Base-by-base conservation (phyloP, 352 stramenopile species). In the Phytophthora brassicae region DNA sequence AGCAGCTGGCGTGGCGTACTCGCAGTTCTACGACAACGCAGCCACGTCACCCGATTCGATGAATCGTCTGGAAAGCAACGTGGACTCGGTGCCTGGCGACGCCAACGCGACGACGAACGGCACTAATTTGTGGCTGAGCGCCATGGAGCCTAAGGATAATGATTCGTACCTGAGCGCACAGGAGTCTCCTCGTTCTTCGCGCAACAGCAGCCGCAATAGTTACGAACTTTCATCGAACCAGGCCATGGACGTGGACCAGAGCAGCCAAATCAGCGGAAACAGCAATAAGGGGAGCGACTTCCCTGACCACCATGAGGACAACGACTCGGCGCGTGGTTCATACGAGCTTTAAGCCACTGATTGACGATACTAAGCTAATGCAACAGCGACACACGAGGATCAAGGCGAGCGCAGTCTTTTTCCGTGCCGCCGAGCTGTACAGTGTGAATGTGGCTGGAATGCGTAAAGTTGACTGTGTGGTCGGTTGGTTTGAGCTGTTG, bases 91-190 rank as follows among this genome's bases (percentile, higher is more conserved):
- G 42, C 56, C 56, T 26, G 60, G 70, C 42, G 31, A 33, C 31
- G n/a, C 14, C 2, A 49, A 66, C 44, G 24, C 14, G 11, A 33
- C 58, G 16, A 59, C 56, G 33, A 86, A 80, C 52, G 68, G 66
- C 64, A 81, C 78, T 17, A 92, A 90, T 73, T 52, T 90, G 20
- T 92, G 84, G 84, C 66, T 92, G 65, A 92, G 81, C 52, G 84
- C 84, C 14, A 92, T 92, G 84, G 84, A 92, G 56, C 63, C 74
- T 48, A 89, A 89, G 74, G 78, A 88, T 36, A 90, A 90, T 50
- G 81, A 90, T 46, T 89, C 68, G 46, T 90, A 76, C 61, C 51
- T 79, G 58, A 86, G 73, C 17, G 80, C 79, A 3, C 77, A 89
- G 33, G 69, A 88, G 23, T 79, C 73, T 14, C 60, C 68, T 3